Conservation (phyloP, 2,329 filamentous ascomycete genomes). For the Fusarium transvaalense region DNA sequence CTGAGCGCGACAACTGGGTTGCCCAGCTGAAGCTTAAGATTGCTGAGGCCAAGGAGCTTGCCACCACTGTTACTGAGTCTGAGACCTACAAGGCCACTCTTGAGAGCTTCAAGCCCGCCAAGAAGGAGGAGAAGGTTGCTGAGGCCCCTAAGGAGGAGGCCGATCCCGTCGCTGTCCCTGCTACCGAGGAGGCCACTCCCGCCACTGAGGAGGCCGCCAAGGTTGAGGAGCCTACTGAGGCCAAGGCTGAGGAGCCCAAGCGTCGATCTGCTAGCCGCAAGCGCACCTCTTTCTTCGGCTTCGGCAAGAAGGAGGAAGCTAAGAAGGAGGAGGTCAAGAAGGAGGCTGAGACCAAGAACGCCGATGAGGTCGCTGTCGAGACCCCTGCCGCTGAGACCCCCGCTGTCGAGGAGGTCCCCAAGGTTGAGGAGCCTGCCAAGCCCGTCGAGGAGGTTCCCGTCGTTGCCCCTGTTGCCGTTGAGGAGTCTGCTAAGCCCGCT, state of each 20-base stretch:
- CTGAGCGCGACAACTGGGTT: slow-evolving; percentile 94
- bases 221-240: slow-evolving; percentile 57
- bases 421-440: slow-evolving; percentile 69
- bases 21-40: slow-evolving; percentile 84
- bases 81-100: slow-evolving; percentile 91
- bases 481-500: slow-evolving; percentile 44
- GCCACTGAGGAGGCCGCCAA: slow-evolving; percentile 53
- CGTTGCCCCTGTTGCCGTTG: slow-evolving; percentile 58
- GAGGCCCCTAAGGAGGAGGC: slow-evolving; percentile 53
- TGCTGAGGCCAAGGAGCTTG: slow-evolving; percentile 85
- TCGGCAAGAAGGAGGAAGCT: slow-evolving; percentile 67
- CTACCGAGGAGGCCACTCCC: slow-evolving; percentile 44
- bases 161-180: slow-evolving; percentile 43
- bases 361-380: slow-evolving; percentile 51
- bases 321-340: slow-evolving; percentile 63
- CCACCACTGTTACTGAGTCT: slow-evolving; percentile 77
- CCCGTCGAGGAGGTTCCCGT: slow-evolving; percentile 53
- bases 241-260: slow-evolving; percentile 70
- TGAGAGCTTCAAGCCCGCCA: slow-evolving; percentile 73
- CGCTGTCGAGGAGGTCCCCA: slow-evolving; percentile 67
- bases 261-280: slow-evolving; percentile 74
- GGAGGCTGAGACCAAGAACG: slow-evolving; percentile 57
- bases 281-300: slow-evolving; percentile 73
- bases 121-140: slow-evolving; percentile 59
- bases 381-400: slow-evolving; percentile 51